A percentile compares a stretch with the other conserved stretches of the same genome.
Evolutionary conservation across 2,329 filamentous ascomycete species (phyloP).

Genomic region (Aspergillus novoparasiticus): DNA sequence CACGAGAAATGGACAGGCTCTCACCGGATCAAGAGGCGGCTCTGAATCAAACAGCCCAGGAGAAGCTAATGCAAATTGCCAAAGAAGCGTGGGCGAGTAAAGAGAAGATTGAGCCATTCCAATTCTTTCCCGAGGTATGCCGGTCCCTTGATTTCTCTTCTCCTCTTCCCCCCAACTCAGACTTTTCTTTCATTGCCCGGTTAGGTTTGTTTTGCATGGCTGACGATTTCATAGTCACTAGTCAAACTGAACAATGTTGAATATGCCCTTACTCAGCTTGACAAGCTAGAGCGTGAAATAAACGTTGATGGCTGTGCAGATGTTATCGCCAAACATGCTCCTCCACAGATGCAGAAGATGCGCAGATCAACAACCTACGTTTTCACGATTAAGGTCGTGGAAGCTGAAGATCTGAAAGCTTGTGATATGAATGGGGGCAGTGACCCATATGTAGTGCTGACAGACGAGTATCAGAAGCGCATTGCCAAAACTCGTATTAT

Average conservation of each 20-base stretch:
- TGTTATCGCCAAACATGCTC: conserved; percentile 73
- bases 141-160: background rate
- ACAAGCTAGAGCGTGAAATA: conserved; percentile 84
- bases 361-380: conserved; percentile 84
- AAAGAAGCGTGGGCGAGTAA: conserved; percentile 91
- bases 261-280: conserved; percentile 88
- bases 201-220: background rate
- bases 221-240: conserved; percentile 67
- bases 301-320: conserved; percentile 89
- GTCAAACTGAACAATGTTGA: conserved; percentile 98
- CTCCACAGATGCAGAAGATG: conserved; percentile 67
- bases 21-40: conserved; percentile 84
- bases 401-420: conserved; percentile 96
- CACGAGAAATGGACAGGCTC: conserved; percentile 88
- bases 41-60: conserved; percentile 77
- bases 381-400: conserved; percentile 98
- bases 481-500: conserved; percentile 93
- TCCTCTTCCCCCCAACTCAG: background rate
- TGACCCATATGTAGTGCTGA: conserved; percentile 94
- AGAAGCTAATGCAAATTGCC: conserved; percentile 89
- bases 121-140: conserved; percentile 87
- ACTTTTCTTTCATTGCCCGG: background rate
- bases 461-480: conserved; percentile 96
- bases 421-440: conserved; percentile 93
- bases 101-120: conserved; percentile 93